phyloP scores from a whole-genome alignment of 495 filamentous ascomycete species.

The Amorphotheca resinae region DNA sequence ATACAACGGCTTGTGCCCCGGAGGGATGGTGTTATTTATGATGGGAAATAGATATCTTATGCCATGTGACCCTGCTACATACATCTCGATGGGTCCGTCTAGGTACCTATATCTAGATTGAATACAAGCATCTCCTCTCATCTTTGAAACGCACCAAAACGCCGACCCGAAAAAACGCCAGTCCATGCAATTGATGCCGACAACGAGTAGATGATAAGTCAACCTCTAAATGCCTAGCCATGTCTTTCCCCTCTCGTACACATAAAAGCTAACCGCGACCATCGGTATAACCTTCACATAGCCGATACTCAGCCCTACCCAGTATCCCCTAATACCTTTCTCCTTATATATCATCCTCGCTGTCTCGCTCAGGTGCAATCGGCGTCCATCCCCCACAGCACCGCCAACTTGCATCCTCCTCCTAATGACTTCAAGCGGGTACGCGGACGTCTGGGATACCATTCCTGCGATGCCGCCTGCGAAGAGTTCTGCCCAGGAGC shows the following conservation, averaged over 20 bases:
- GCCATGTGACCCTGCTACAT: too few species aligned
- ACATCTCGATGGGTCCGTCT: too few species aligned
- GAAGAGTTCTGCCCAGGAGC: constrained; percentile 69
- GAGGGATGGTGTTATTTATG: too few species aligned
- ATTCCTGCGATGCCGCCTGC: constrained; percentile 77
- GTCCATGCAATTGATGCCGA: too few species aligned
- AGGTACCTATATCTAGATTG: too few species aligned
- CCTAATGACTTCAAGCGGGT: constrained; percentile 85
- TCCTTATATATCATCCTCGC: constrained; percentile 59
- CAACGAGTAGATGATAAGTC: too few species aligned
- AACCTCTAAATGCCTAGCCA: constrained; percentile 54
- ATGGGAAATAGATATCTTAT: too few species aligned
- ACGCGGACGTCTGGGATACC: constrained; percentile 80
- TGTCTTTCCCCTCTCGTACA: constrained; percentile 72
- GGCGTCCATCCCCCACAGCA: constrained; percentile 76
- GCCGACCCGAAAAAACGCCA: too few species aligned
- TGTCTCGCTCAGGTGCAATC: constrained; percentile 69
- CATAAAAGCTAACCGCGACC: constrained; percentile 63
- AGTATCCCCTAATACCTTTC: constrained; percentile 72
- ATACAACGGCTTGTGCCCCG: too few species aligned
- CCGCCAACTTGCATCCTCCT: constrained; percentile 93
- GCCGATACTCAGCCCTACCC: constrained; percentile 84
- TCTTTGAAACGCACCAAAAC: too few species aligned
- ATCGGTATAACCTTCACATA: constrained; percentile 92
- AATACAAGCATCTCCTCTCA: too few species aligned